These are phyloP conservation scores for Eucalyptus cloeziana DNA, from an alignment of 345 rosid genomes.

Conservation along the genomic window DNA sequence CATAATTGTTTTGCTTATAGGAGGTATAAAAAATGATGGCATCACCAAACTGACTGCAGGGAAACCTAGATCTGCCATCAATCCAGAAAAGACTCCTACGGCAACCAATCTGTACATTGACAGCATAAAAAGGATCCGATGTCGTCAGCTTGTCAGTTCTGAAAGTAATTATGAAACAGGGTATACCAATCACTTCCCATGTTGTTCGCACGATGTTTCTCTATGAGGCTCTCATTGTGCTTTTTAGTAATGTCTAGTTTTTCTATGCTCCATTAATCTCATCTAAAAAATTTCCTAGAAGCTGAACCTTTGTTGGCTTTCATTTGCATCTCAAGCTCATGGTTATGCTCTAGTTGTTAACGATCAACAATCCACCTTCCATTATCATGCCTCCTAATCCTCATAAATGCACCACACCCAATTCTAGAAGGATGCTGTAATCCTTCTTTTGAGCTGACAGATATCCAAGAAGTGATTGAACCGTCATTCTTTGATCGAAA, in stretches of 20 bases:
- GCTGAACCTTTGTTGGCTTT: constrained; percentile 4
- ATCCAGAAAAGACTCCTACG: no score
- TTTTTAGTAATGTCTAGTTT: constrained; percentile 12
- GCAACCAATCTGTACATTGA: no score
- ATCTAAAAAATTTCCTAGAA: not conserved
- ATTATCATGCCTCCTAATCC: constrained; percentile 66
- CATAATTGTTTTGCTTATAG: no score
- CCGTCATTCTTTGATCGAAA: constrained; percentile 72
- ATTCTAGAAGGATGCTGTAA: constrained; percentile 83
- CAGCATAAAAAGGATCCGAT: rapidly evolving
- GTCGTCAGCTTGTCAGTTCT: constrained; percentile 23
- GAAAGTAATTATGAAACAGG: constrained; percentile 57
- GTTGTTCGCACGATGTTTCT: constrained; percentile 24
- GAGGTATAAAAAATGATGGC: not conserved
- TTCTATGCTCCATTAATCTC: not conserved
- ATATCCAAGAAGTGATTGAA: constrained; percentile 61
- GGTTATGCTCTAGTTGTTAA: constrained; percentile 66
- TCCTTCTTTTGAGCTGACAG: constrained; percentile 84
- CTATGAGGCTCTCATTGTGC: constrained; percentile 6
- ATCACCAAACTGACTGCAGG: constrained; percentile 21
- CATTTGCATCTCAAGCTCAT: constrained; percentile 32
- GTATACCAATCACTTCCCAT: constrained; percentile 67
- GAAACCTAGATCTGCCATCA: constrained; percentile 78
- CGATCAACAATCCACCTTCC: constrained; percentile 79
- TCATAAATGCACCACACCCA: constrained; percentile 87